phyloP scores from a whole-genome alignment of 306 rosid species.

The Nissolia schottii region DNA sequence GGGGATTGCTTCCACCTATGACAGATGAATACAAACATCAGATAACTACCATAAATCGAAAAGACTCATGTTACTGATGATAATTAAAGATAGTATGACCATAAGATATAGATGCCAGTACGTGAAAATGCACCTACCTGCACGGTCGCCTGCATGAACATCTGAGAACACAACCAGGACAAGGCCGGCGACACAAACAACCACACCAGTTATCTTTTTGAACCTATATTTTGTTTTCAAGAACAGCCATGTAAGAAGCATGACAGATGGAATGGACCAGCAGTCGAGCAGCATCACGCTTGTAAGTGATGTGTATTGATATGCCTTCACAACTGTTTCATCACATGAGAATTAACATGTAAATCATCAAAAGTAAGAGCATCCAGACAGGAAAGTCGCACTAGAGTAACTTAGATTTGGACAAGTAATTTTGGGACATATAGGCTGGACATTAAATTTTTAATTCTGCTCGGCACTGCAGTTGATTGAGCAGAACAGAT shows the following conservation, averaged over 20 bases:
- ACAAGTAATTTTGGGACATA: background rate
- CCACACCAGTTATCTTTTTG: conserved; percentile 66
- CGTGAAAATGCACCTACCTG: conserved; percentile 46
- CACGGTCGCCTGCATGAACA: conserved; percentile 79
- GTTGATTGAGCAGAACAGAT: background rate
- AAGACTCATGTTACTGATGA: background rate
- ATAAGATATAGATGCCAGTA: background rate
- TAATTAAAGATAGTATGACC: background rate
- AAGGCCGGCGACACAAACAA: conserved; percentile 84
- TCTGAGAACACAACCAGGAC: conserved; percentile 84
- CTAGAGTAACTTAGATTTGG: background rate
- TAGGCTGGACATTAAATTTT: background rate
- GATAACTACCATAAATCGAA: conserved; percentile 1
- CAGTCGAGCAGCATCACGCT: conserved; percentile 97
- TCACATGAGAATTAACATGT: conserved; percentile 5
- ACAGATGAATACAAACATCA: conserved; percentile 34
- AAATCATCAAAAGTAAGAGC: conserved; percentile 5
- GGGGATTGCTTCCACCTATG: conserved; percentile 78
- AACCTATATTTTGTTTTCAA: conserved; percentile 85
- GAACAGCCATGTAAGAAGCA: conserved; percentile 96
- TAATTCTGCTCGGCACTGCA: background rate
- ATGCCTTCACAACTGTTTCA: conserved; percentile 95
- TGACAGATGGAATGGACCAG: conserved; percentile 89
- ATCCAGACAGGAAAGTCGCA: background rate
- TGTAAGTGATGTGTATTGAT: conserved; percentile 92